Evolutionary conservation across 805 yeast species (phyloP), one percentile per base, ranked within the genome.

Genomic region (Saturnispora dispora): DNA sequence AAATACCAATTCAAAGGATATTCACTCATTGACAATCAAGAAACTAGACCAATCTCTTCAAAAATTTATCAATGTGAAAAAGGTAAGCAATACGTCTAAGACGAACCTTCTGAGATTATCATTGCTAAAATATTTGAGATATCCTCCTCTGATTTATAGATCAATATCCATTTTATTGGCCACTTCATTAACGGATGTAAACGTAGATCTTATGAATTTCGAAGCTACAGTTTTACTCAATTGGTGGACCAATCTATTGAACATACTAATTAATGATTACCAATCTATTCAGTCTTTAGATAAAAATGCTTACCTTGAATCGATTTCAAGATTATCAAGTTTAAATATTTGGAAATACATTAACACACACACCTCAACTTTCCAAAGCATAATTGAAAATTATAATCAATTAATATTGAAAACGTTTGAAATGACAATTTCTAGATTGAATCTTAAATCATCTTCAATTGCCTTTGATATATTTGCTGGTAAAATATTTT

Each of bases 401-500:
- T 75, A 68, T 57, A 60, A 68, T 30, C 56, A 54, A 7, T 57
- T 72, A 22, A 66, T 85, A 25, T 61, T 70, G n/a, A 69, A 71
- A 39, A 83, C 91, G 1, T 65, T 82, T 49, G 76, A 74, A 46
- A 75, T 71, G 57, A 71, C 79, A 50, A 70, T 84, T 11, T 62
- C 67, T 47, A 74, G 75, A 56, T 66, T 81, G 52, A 67, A 72
- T 46, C 37, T 27, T 51, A 81, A 81, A 55, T 71, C 71, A 23
- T 68, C 81, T 10, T 72, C 86, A 0, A 63, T 80, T n/a, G 71
- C 83, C 5, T 64, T 77, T 20, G 71, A 79, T 22, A 88, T 88
- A 3, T 83, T 84, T 57, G 69, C 80, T 11, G 91, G 91, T 5
- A 84, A 85, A 59, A 75, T 81, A 3, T 75, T 85, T 62, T 89